These are phyloP conservation scores for Astrephomene gubernaculifera DNA, from an alignment of 139 green algal genomes.

Conservation along the genomic window DNA sequence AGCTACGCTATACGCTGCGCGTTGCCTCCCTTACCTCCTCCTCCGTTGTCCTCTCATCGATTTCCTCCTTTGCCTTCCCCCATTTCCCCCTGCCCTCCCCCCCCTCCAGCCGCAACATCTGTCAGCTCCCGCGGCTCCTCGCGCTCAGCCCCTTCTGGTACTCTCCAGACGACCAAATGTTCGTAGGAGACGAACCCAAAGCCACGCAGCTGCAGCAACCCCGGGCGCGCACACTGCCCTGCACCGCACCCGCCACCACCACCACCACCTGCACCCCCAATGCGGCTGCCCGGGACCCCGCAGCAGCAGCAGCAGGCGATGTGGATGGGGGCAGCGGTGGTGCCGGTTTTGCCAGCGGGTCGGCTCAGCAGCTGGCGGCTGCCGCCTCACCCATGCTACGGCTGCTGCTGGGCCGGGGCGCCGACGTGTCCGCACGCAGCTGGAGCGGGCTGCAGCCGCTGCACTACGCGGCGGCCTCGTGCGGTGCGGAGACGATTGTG, in stretches of 20 bases:
- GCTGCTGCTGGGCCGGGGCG: conserved; percentile 17
- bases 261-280: too few species aligned
- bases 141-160: background rate
- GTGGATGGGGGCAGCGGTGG: background rate
- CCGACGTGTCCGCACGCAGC: background rate
- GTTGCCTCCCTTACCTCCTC: background rate
- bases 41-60: background rate
- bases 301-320: background rate
- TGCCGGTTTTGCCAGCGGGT: background rate
- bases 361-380: background rate
- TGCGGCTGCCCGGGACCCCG: too few species aligned
- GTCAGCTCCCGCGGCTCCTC: background rate
- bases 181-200: too few species aligned
- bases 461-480: conserved; percentile 15
- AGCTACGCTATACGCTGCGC: too few species aligned
- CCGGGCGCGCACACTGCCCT: background rate
- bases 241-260: background rate
- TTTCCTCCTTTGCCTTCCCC: too few species aligned
- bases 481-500: background rate
- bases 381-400: conserved; percentile 21
- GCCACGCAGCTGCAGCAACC: background rate
- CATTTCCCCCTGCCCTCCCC: background rate
- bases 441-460: conserved; percentile 3
- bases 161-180: background rate
- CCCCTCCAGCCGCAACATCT: background rate